Base-by-base conservation (phyloP, 2,329 filamentous ascomycete species). In the Aspergillus aculeatinus region DNA sequence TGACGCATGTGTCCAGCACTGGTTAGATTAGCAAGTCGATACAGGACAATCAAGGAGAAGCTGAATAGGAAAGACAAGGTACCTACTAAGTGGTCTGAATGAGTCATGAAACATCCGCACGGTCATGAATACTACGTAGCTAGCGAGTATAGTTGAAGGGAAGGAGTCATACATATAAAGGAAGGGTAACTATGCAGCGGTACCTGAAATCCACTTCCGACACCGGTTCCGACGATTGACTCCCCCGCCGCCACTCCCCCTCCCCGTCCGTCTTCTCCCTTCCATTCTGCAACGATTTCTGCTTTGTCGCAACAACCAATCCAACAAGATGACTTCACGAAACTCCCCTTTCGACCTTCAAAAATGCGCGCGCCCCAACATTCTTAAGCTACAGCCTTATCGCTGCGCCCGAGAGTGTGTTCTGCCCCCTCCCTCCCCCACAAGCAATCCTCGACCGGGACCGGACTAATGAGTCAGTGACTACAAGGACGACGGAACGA, bases 401-500 rank as follows among this genome's bases (percentile, higher is more conserved):
- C 87, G 90, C 60, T 94, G 90, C 74, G 90, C 90, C 29, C 80
- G 90, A 83, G 90, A 94, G 90, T 92, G 80, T 77, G 87, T 78
- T 44, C 54, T 60, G 54, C 58, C 61, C 61, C 55, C 51, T 55
- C 59, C 48, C 53, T 50, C 27, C 54, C 14, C 27, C 27, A 9
- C 57, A 58, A 48, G 27, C 42, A 55, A 58, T 39, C 50, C 19
- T 51, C 21, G 55, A 63, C 57, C 51, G 48, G 59, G 55, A 58
- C 33, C n/a, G 51, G 52, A 64, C 67, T 71, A 65, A 74, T 64
- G 64, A 68, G 54, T 71, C 73, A 96, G 92, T 80, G 95, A 99
- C 84, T 98, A 99, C 85, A 97, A 99, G 81, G 94, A 99, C 76
- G 90, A 99, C 74, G 95, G 95, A 67, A 94, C 88, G 60, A 98